These are phyloP conservation scores for Calocera viscosa DNA, from an alignment of 768 basidiomycete genomes.

Conservation along the genomic window DNA sequence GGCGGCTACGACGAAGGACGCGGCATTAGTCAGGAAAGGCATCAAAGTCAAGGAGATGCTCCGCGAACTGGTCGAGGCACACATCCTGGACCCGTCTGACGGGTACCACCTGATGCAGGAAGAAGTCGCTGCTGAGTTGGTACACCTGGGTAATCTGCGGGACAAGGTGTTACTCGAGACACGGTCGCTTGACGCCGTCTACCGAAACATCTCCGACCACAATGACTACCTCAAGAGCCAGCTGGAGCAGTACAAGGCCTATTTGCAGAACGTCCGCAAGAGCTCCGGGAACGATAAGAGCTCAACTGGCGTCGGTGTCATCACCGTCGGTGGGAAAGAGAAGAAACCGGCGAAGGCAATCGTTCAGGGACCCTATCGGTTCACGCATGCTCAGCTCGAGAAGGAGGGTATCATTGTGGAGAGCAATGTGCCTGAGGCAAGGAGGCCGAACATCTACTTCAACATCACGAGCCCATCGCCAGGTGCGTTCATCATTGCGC, in stretches of 20 bases:
- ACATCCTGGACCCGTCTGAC: constrained; percentile 69
- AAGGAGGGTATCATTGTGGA: constrained; percentile 99
- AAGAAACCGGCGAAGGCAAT: constrained; percentile 78
- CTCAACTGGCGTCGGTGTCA: constrained; percentile 66
- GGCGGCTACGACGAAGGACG: constrained; percentile 95
- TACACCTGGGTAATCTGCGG: constrained; percentile 87
- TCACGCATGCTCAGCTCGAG: constrained; percentile 95
- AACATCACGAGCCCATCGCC: constrained; percentile 96
- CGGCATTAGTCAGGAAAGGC: constrained; percentile 85
- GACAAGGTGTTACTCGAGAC: constrained; percentile 93
- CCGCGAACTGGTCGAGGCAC: constrained; percentile 82
- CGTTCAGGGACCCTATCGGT: constrained; percentile 88
- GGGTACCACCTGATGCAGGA: constrained; percentile 94
- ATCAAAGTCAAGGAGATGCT: constrained; percentile 99
- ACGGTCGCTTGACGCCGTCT: constrained; percentile 86
- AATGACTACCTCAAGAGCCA: constrained; percentile 94
- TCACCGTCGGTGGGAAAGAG: constrained; percentile 93
- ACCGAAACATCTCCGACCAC: constrained; percentile 99
- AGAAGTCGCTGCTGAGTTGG: constrained; percentile 88
- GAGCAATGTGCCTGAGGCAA: constrained; percentile 95
- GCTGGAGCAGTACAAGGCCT: constrained; percentile 98
- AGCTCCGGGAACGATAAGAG: constrained; percentile 84
- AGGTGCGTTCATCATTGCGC: constrained; percentile 95
- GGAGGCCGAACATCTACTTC: constrained; percentile 97
- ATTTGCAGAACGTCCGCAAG: constrained; percentile 91